These are phyloP conservation scores for Heimioporus sp. DNA, from an alignment of 768 basidiomycete genomes.

Conservation along the genomic window DNA sequence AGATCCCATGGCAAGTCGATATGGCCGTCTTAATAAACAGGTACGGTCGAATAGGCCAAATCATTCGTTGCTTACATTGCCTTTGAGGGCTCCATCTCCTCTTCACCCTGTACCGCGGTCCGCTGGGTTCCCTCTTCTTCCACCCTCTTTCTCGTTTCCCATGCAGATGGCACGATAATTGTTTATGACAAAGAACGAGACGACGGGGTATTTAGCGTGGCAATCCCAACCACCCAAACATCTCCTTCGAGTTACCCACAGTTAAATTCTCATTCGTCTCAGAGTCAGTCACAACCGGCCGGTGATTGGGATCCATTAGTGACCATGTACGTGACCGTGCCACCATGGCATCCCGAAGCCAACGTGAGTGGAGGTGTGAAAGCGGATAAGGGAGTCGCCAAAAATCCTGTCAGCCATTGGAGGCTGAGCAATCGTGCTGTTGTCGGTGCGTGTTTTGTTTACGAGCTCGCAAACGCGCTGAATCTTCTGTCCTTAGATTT, in stretches of 20 bases:
- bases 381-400: slow-evolving; percentile 65
- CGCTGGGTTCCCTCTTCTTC: slow-evolving; percentile 83
- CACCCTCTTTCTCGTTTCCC: slow-evolving; percentile 81
- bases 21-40: slow-evolving; percentile 87
- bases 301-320: slow-evolving; percentile 76
- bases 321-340: slow-evolving; percentile 76
- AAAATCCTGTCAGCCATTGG: slow-evolving; percentile 94
- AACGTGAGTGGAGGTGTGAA: slow-evolving; percentile 30
- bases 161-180: slow-evolving; percentile 86
- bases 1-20: slow-evolving; percentile 82
- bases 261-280: slow-evolving; percentile 27
- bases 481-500: slow-evolving; percentile 54
- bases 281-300: slow-evolving; percentile 21
- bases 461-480: not conserved
- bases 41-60: slow-evolving; percentile 33
- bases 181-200: slow-evolving; percentile 91
- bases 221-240: slow-evolving; percentile 42
- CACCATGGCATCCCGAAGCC: slow-evolving; percentile 78
- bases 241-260: slow-evolving; percentile 28
- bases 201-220: slow-evolving; percentile 71
- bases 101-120: slow-evolving; percentile 83
- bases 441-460: slow-evolving; percentile 51
- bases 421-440: slow-evolving; percentile 68
- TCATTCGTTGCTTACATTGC: slow-evolving; percentile 8
- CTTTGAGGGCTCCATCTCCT: slow-evolving; percentile 69